phyloP scores from a whole-genome alignment of 129 eudicot genomes.

The Erigeron canadensis region DNA sequence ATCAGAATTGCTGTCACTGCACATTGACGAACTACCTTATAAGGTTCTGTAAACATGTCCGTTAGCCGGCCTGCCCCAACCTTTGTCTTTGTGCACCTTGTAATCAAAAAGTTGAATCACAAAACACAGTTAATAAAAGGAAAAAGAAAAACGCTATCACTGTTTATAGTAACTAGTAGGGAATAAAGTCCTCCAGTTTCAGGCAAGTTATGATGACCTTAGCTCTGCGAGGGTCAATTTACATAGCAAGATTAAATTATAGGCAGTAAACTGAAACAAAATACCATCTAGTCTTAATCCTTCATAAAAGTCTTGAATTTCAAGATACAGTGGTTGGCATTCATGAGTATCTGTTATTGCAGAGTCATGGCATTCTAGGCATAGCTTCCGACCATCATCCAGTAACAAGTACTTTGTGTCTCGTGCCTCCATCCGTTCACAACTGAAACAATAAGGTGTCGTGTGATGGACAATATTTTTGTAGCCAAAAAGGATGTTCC shows the following conservation, averaged over 20 bases:
- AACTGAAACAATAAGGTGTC: slow-evolving; percentile 34
- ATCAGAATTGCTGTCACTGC: slow-evolving; percentile 40
- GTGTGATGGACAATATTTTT: no score
- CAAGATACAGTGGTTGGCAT: slow-evolving; percentile 43
- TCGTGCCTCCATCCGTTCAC: slow-evolving; percentile 41
- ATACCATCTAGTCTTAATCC: slow-evolving; percentile 22
- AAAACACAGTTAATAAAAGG: background rate
- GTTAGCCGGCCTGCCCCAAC: slow-evolving; percentile 70
- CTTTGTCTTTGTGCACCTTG: slow-evolving; percentile 23
- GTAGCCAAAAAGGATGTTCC: no score
- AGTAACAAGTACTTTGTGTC: slow-evolving; percentile 34
- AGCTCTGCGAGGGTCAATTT: slow-evolving; percentile 28
- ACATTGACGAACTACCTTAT: slow-evolving; percentile 33
- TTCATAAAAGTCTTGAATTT: slow-evolving; percentile 42
- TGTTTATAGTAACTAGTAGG: slow-evolving; percentile 15
- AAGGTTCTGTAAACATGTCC: slow-evolving; percentile 89
- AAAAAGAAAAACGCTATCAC: background rate
- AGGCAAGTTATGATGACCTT: slow-evolving; percentile 34
- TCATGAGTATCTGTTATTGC: slow-evolving; percentile 45
- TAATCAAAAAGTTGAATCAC: slow-evolving; percentile 27
- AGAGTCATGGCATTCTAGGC: slow-evolving; percentile 44
- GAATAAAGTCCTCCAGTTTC: slow-evolving; percentile 34
- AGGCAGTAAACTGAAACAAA: background rate
- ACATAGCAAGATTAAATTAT: background rate
- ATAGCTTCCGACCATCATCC: slow-evolving; percentile 41